Evolutionary conservation across 495 filamentous ascomycete species (phyloP), one percentile per base, ranked within the genome.

Genomic region (Paragyromitra xinjiangensis): DNA sequence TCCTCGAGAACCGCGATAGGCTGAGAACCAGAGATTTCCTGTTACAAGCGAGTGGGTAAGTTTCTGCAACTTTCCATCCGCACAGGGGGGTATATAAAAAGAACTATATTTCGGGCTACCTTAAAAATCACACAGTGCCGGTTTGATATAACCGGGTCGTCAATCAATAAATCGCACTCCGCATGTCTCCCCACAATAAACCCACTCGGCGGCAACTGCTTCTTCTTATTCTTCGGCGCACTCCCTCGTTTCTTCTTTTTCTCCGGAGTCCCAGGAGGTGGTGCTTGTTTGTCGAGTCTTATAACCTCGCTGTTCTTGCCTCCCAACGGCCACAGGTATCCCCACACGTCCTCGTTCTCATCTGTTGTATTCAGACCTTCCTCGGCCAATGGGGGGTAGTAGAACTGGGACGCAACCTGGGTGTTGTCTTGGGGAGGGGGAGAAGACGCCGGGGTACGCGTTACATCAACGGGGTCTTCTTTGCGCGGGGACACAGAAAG

Each of bases 171-270:
- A 84, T 99, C 94, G 81, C 96, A 98, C 83, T 99, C 96, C 2
- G 92, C 91, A 84, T 99, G 95, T 61, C 95, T 88, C 9, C 95
- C 95, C 65, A 98, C 89, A 34, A 99, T 84, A 83, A 97, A 99
- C 45, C 95, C 95, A n/a, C 91, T 90, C 0, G 93, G 89, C 12
- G 92, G 84, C 80, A 75, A 89, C 84, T 24, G 24, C 50, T 77
- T 81, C 55, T 83, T 92, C 89, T 71, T 90, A 84, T 58, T 88
- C 83, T 58, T 85, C n/a, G 39, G 84, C 85, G 73, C 81, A 64
- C 81, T 82, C 63, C 81, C 84, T 73, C 59, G 78, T 79, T 71
- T 87, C 81, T 73, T 86, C 74, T 74, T 84, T 62, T 83, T 85
- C 77, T 82, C 83, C 0, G 78, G 75, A 6, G 82, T 82, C 64